Evolutionary conservation across 257 asterid genomes (phyloP).

Genomic region (Solanum piurae): DNA sequence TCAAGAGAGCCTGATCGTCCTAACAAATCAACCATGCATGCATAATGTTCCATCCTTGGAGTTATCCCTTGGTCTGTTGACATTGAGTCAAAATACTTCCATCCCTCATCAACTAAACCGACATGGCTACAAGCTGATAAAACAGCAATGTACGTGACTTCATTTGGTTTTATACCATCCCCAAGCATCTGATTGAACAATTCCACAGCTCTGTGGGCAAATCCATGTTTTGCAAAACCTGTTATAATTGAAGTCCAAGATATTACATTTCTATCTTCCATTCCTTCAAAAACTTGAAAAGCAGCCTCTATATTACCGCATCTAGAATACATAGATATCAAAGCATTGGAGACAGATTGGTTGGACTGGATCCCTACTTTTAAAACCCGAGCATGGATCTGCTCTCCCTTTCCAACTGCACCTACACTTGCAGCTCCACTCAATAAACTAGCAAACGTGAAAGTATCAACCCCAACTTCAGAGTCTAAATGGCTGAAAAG

Average conservation of each 20-base stretch:
- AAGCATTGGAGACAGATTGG: slow-evolving; percentile 52
- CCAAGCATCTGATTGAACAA: slow-evolving; percentile 53
- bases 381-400: slow-evolving; percentile 63
- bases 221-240: slow-evolving; percentile 82
- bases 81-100: slow-evolving; percentile 61
- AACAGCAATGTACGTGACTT: slow-evolving; percentile 75
- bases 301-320: slow-evolving; percentile 85
- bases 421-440: slow-evolving; percentile 96
- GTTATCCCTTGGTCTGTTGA: slow-evolving; percentile 36
- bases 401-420: slow-evolving; percentile 87
- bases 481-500: slow-evolving; percentile 36
- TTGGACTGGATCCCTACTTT: slow-evolving; percentile 54
- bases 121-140: slow-evolving; percentile 93
- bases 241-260: slow-evolving; percentile 94
- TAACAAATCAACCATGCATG: slow-evolving; percentile 82
- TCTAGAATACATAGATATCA: slow-evolving; percentile 86
- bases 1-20: slow-evolving; percentile 61
- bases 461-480: slow-evolving; percentile 49
- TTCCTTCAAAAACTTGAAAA: slow-evolving; percentile 39
- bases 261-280: slow-evolving; percentile 45
- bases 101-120: slow-evolving; percentile 57
- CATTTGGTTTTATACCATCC: slow-evolving; percentile 59
- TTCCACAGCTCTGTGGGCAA: slow-evolving; percentile 47
- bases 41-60: slow-evolving; percentile 88
- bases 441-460: slow-evolving; percentile 79